A percentile compares a stretch with the other conserved stretches of the same genome.
These are phyloP conservation scores for Teunomyces panamensis DNA, from an alignment of 805 yeast species.

Conservation along the genomic window DNA sequence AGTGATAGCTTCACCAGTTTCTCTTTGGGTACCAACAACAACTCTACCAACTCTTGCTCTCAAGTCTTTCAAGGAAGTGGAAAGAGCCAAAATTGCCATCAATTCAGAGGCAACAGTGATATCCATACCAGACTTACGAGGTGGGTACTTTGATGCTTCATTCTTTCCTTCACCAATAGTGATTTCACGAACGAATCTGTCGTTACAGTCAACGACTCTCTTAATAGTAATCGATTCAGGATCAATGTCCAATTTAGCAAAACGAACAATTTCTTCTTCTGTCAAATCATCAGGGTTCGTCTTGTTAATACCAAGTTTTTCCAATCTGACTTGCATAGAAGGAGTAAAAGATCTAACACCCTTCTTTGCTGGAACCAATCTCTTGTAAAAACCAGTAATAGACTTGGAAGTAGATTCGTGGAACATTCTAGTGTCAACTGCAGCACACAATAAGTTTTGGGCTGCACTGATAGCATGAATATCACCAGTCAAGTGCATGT, in stretches of 20 bases:
- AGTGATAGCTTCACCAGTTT: conserved; percentile 77
- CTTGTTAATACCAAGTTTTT: conserved; percentile 77
- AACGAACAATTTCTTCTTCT: conserved; percentile 66
- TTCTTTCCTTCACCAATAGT: conserved; percentile 91
- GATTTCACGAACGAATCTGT: conserved; percentile 83
- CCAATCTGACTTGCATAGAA: conserved; percentile 72
- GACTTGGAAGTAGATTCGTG: conserved; percentile 84
- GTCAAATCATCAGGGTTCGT: conserved; percentile 80
- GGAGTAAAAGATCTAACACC: conserved; percentile 77
- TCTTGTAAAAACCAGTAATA: conserved; percentile 73
- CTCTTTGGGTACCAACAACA: conserved; percentile 77
- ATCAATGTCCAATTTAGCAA: conserved; percentile 84
- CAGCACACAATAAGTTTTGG: conserved; percentile 90
- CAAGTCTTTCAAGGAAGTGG: conserved; percentile 76
- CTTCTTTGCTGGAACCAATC: conserved; percentile 83
- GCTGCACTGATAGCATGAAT: conserved; percentile 96
- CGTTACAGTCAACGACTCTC: conserved; percentile 93
- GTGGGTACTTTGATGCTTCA: conserved; percentile 71
- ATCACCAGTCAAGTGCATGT: conserved; percentile 96
- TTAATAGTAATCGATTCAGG: conserved; percentile 88
- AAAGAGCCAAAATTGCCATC: conserved; percentile 91
- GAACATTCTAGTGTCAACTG: conserved; percentile 95
- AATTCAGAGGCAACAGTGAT: conserved; percentile 95
- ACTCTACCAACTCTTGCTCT: conserved; percentile 83
- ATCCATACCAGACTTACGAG: conserved; percentile 88